phyloP scores from a whole-genome alignment of 2,329 filamentous ascomycete species.

The Samsoniella hepiali region DNA sequence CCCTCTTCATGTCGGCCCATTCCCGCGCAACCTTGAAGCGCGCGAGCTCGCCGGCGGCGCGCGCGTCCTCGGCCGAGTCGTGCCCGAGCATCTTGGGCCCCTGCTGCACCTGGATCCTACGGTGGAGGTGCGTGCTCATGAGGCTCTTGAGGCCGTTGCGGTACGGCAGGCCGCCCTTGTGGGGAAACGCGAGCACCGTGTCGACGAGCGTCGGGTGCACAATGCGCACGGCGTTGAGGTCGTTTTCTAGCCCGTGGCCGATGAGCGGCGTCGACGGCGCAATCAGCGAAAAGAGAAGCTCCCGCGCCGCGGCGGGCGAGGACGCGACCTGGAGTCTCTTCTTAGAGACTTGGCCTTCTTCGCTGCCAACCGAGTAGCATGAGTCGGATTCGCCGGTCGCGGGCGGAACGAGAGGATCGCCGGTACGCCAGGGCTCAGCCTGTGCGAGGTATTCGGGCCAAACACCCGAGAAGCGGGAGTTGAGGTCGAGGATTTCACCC shows the following conservation, averaged over 20 bases:
- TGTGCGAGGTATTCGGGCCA: slow-evolving; percentile 70
- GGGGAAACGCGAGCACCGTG: slow-evolving; percentile 80
- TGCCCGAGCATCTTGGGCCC: slow-evolving; percentile 60
- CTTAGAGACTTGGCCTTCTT: slow-evolving; percentile 31
- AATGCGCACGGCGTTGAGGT: slow-evolving; percentile 80
- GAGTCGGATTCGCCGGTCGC: slow-evolving; percentile 25
- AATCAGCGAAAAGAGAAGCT: slow-evolving; percentile 72
- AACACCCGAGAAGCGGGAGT: slow-evolving; percentile 88
- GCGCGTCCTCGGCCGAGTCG: slow-evolving; percentile 88
- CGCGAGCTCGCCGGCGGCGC: slow-evolving; percentile 83
- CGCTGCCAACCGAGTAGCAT: slow-evolving; percentile 21
- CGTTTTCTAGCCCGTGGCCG: slow-evolving; percentile 93
- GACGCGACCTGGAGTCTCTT: slow-evolving; percentile 66
- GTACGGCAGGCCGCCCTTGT: slow-evolving; percentile 70
- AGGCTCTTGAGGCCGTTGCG: slow-evolving; percentile 76
- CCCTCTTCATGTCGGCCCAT: slow-evolving; percentile 64
- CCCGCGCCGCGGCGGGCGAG: slow-evolving; percentile 70
- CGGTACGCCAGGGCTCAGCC: slow-evolving; percentile 54
- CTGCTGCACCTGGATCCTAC: slow-evolving; percentile 73
- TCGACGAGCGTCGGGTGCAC: slow-evolving; percentile 84
- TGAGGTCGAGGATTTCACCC: slow-evolving; percentile 83
- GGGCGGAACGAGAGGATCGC: slow-evolving; percentile 25
- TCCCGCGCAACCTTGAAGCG: slow-evolving; percentile 64
- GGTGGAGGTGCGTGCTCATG: slow-evolving; percentile 64
- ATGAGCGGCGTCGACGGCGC: slow-evolving; percentile 77